Evolutionary conservation across 2,329 filamentous ascomycete species (phyloP).

Genomic region (Simplicillium aogashimaense): DNA sequence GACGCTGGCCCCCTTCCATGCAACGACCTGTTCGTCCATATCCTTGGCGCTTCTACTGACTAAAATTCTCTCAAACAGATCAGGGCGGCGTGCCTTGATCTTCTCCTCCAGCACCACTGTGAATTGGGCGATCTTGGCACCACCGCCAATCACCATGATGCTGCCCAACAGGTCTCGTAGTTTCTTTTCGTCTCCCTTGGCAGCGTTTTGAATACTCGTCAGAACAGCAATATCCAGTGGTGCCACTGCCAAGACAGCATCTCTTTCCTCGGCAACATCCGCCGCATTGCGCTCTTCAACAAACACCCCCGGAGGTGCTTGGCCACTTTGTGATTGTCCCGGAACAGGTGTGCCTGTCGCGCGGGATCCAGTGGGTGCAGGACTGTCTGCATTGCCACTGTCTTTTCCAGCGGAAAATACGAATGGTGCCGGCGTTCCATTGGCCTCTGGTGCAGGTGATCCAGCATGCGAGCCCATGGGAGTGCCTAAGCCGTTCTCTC

Average conservation of each 20-base stretch:
- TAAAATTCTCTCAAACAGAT: conserved; percentile 49
- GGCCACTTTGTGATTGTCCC: conserved; percentile 15
- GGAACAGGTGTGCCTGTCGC: conserved; percentile 35
- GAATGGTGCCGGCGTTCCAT: conserved; percentile 54
- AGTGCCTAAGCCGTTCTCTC: conserved; percentile 62
- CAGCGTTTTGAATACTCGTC: conserved; percentile 78
- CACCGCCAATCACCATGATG: conserved; percentile 85
- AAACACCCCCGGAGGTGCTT: conserved; percentile 34
- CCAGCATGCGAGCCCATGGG: conserved; percentile 79
- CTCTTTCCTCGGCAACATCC: conserved; percentile 57
- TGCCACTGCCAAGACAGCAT: conserved; percentile 71
- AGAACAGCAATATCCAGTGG: conserved; percentile 85
- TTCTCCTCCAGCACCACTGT: conserved; percentile 75
- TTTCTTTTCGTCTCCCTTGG: conserved; percentile 84
- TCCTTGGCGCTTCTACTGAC: conserved; percentile 71
- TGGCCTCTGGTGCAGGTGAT: conserved; percentile 74
- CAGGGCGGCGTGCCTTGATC: conserved; percentile 56
- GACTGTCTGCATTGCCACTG: conserved; percentile 35
- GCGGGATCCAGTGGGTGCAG: conserved; percentile 41
- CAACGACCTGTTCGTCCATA: conserved; percentile 93
- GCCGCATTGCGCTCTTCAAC: conserved; percentile 43
- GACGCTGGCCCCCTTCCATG: conserved; percentile 95
- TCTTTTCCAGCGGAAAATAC: conserved; percentile 43
- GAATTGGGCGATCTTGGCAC: conserved; percentile 71
- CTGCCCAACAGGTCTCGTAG: conserved; percentile 80